Evolutionary conservation across 176 grass and related monocot genomes (phyloP), one percentile per base, ranked within the genome.

Genomic region (Aegilops bicornis): DNA sequence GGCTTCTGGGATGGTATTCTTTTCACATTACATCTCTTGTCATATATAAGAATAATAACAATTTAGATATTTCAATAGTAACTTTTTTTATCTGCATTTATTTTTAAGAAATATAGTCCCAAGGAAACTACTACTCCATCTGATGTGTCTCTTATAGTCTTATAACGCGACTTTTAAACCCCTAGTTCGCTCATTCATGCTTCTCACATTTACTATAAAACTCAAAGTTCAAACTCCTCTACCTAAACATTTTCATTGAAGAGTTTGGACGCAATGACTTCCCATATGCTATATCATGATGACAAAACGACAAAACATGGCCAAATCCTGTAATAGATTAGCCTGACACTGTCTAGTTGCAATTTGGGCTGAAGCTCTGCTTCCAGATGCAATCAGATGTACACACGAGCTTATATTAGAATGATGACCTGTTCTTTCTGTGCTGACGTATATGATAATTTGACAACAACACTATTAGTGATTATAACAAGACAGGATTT

Each of bases 1-100:
- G 82, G 77, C 91, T 83, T 80, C 88, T 86, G 91, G 86, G 82
- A 91, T 93, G 91, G 91, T 94, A 93, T 85, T 87, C 15, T 73
- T 64, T 87, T 78, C 35, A 69, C 80, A 48, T 86, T 8, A 58
- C 77, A 76, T 81, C 50, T 79, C 47, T 80, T 73, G 39, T 63
- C 64, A 45, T 5, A 27, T 27, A 67, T 10, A 69, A 69, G 56
- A 89, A 45, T 1, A 3, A 58, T 23, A 85, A 43, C 22, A 75
- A 33, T 37, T 70, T 20, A 73, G 52, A 45, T 15, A 36, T 36
- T 80, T 31, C 24, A 76, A 19, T 30, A 73, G 33, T 64, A 77
- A 4, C 27, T 69, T 52, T 52, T 52, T 54, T 54, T 64, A 16
- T 59, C 10, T 79, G 4, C 24, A 31, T 47, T 79, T 70, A 31